These are phyloP conservation scores for Persicaria tinctoria DNA, from an alignment of 148 eudicot species.

Conservation along the genomic window DNA sequence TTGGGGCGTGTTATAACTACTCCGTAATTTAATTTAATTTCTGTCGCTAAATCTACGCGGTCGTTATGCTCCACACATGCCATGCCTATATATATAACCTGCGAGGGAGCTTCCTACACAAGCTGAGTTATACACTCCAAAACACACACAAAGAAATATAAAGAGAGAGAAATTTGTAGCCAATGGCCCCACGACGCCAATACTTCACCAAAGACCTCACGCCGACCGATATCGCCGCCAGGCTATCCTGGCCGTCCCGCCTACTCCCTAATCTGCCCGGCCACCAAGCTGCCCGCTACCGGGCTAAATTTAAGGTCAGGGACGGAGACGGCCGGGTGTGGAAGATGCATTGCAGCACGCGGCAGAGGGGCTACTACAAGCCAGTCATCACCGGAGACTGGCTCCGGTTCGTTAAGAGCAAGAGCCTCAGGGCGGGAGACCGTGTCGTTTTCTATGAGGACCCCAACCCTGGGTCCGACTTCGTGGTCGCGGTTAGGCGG, in stretches of 20 bases:
- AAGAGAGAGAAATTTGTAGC: too few relatives aligned
- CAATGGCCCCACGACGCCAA: background rate
- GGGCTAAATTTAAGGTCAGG: background rate
- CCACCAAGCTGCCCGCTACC: background rate
- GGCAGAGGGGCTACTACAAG: slow-evolving; percentile 3
- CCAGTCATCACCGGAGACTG: background rate
- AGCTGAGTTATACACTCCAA: too few relatives aligned
- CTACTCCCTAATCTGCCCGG: background rate
- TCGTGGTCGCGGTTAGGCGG: background rate
- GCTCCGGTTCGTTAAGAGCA: slow-evolving; percentile 4
- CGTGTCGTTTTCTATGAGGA: background rate
- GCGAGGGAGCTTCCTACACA: too few relatives aligned
- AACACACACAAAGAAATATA: too few relatives aligned
- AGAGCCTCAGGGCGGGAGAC: background rate
- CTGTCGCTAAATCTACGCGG: too few relatives aligned
- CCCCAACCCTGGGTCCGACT: background rate
- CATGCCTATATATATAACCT: too few relatives aligned
- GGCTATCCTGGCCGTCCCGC: slow-evolving; percentile 3
- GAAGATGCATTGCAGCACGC: background rate
- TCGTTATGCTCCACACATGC: too few relatives aligned
- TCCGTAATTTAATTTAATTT: too few relatives aligned
- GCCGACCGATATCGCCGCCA: background rate
- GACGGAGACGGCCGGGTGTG: background rate
- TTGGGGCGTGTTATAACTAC: too few relatives aligned
- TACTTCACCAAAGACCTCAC: background rate